Evolutionary conservation across 2,329 filamentous ascomycete genomes (phyloP), one percentile per base, ranked within the genome.

Genomic region (Aspergillus pseudonomiae): DNA sequence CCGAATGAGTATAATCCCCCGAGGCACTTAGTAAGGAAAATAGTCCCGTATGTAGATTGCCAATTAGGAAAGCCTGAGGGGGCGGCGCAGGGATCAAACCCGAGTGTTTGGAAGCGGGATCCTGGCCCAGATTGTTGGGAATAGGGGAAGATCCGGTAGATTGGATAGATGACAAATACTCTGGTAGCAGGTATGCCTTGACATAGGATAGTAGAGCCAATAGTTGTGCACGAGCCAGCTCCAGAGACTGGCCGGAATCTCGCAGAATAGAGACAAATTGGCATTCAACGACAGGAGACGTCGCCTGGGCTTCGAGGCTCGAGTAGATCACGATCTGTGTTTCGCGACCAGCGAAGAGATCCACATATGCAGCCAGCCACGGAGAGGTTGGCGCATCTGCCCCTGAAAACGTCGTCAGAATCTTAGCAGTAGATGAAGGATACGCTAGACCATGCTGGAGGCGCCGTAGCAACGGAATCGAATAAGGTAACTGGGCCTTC

Each of bases 321-420:
- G 77, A 80, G 62, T 79, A 82, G 21, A 79, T 32, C 69, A 76
- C 72, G 24, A 79, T 70, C 62, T 81, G 79, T n/a, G 79, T 81
- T 60, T 80, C 75, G 14, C 74, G 75, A 32, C 77, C 73, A 21
- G 70, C 66, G 59, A 71, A 71, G 6, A 82, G 70, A 71, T 82
- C 79, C 55, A 80, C 75, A 57, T 76, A 72, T 9, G 77, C 78
- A 59, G 73, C 76, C 45, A 81, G 70, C 80, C 80, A 82, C 46
- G 76, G 75, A 4, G 59, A 59, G 26, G 52, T 46, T 24, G 48
- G 41, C 50, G 63, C 55, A n/a, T 63, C 56, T 39, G 43, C 52
- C 36, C 62, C 66, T 41, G 70, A 66, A 57, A 78, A 76, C 19
- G 76, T 78, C 21, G 74, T 72, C 9, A 79, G 66, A 61, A 76